Evolutionary conservation across 306 rosid species (phyloP), one percentile per base, ranked within the genome.

Genomic region (Prunus davidiana): DNA sequence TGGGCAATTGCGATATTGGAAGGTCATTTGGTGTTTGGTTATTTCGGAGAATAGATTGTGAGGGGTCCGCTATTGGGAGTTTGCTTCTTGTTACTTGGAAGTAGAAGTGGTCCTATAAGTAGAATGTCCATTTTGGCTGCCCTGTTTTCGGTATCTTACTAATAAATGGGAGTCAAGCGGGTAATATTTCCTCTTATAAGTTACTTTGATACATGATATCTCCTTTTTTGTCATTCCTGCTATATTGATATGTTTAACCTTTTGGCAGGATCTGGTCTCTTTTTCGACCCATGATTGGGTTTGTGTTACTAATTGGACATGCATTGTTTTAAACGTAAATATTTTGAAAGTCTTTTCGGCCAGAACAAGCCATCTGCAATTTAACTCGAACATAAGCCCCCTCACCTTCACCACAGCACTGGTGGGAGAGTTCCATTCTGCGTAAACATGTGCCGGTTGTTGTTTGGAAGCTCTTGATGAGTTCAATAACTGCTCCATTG

Each of bases 181-280:
- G 99, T 92, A 96, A 95, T 82, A 75, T 80, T 71, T 60, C 80
- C 77, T 68, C 79, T 69, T 51, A 70, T 79, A 75, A 78, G 70
- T 79, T 81, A 50, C 64, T 69, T 60, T 78, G 66, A 60, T 72
- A 62, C 85, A 79, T 83, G 81, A 72, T 82, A 72, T 81, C 76
- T 74, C 76, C 80, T 82, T 49, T 66, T 77, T 57, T 77, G 60
- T 82, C 63, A 78, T 76, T 66, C 75, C 86, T 74, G 88, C 83
- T 84, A 67, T 82, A 91, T 87, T 96, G 83, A 92, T 92, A 67
- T 78, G 71, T 71, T 88, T 85, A 87, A 90, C 91, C 87, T 96
- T 92, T 88, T 96, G 97, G 97, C 98, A 96, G 99, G 98, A 87
- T 82, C 82, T 90, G 97, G 82, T 89, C 92, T 75, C 92, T 76